A percentile compares a stretch with the other conserved stretches of the same genome.
Conservation (phyloP, 176 grass and related monocot genomes). For the Echinochloa phyllopogon region DNA sequence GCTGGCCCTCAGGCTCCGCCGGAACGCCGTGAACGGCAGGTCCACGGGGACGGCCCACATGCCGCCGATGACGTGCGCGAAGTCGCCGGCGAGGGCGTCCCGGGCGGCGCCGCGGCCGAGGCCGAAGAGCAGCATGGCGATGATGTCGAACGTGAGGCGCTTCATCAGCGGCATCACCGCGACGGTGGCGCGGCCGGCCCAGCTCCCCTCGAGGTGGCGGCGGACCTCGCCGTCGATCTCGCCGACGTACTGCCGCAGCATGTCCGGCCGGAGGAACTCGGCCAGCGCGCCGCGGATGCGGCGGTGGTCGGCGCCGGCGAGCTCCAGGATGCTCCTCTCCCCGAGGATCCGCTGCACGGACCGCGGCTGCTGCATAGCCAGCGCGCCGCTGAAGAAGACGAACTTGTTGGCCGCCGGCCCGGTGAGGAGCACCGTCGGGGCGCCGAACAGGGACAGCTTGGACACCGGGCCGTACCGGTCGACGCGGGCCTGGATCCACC, state of each 20-base stretch:
- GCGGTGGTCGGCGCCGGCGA: conserved; percentile 48
- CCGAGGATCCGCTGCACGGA: conserved; percentile 44
- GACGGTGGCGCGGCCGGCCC: conserved; percentile 6
- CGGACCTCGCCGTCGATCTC: conserved; percentile 58
- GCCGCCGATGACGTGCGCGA: neutral
- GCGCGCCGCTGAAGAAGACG: conserved; percentile 41
- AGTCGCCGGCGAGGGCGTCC: conserved; percentile 37
- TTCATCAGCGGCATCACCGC: conserved; percentile 58
- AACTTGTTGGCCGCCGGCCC: conserved; percentile 54
- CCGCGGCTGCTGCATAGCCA: conserved; percentile 44
- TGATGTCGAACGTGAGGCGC: conserved; percentile 56
- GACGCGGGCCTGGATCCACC: conserved; percentile 39
- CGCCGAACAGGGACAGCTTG: conserved; percentile 64
- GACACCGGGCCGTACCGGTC: conserved; percentile 57
- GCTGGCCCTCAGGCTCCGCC: conserved; percentile 34
- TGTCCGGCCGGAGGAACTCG: conserved; percentile 61
- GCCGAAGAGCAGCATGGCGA: conserved; percentile 48
- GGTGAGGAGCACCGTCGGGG: conserved; percentile 42
- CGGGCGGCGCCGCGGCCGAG: neutral
- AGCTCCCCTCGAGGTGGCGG: conserved; percentile 48
- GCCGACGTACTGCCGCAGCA: conserved; percentile 52
- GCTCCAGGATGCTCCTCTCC: conserved; percentile 38
- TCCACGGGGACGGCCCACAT: conserved; percentile 45
- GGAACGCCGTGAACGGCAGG: conserved; percentile 55
- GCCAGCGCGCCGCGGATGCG: conserved; percentile 48